phyloP scores from a whole-genome alignment of 495 filamentous ascomycete species.

The Xylaria nigripes region DNA sequence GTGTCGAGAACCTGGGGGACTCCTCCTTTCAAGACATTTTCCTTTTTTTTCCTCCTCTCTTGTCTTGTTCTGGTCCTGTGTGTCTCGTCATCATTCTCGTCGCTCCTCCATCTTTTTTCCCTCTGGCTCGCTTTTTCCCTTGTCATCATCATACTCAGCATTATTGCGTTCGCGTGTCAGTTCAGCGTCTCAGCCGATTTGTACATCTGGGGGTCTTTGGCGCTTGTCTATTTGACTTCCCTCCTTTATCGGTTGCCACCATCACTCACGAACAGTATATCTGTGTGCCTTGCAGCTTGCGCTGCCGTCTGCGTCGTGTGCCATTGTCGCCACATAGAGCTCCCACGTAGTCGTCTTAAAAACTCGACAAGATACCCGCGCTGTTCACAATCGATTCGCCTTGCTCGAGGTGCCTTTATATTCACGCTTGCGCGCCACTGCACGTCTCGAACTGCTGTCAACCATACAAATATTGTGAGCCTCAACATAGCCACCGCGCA shows the following conservation, averaged over 20 bases:
- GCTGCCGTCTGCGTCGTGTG: constrained; percentile 8
- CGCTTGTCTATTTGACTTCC: constrained; percentile 10
- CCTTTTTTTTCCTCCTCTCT: constrained; percentile 32
- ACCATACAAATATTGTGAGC: constrained; percentile 16
- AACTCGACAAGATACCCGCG: not conserved
- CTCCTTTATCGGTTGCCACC: constrained; percentile 2
- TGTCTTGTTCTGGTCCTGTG: constrained; percentile 13
- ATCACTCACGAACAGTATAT: not conserved
- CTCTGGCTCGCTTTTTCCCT: constrained; percentile 25
- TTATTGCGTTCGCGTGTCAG: constrained; percentile 21
- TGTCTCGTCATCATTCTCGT: constrained; percentile 20
- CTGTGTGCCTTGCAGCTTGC: constrained; percentile 4
- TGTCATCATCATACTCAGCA: constrained; percentile 30
- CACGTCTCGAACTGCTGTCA: constrained; percentile 12
- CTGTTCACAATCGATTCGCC: not conserved
- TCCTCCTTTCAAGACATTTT: constrained; percentile 45
- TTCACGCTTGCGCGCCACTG: constrained; percentile 14
- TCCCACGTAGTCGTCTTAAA: constrained; percentile 1
- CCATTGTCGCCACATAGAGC: constrained; percentile 1
- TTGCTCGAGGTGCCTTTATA: constrained; percentile 6
- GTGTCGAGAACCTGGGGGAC: constrained; percentile 41
- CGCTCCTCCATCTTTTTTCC: constrained; percentile 16
- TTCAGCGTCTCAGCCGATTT: constrained; percentile 16
- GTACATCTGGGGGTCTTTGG: constrained; percentile 17
- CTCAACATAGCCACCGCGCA: constrained; percentile 12